Conservation (phyloP, 257 asterid species). For the Nicotiana paniculata region DNA sequence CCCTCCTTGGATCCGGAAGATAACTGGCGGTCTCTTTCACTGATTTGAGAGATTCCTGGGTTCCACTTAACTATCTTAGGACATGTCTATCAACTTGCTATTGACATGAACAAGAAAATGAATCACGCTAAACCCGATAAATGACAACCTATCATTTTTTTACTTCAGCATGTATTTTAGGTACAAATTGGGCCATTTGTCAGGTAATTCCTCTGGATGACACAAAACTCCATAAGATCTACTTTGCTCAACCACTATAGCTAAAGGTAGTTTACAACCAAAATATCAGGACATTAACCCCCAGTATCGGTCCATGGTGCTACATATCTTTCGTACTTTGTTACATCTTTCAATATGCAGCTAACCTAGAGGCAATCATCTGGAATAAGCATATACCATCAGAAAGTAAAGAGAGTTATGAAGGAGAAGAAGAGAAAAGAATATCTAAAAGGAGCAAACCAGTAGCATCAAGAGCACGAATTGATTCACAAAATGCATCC, state of each 20-base stretch:
- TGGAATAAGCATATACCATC: background rate
- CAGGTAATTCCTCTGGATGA: background rate
- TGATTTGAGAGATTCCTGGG: background rate
- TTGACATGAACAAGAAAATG: background rate
- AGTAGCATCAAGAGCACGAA: slow-evolving; percentile 97
- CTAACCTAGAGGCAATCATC: background rate
- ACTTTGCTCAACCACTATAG: background rate
- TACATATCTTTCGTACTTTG: background rate
- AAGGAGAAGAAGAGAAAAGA: slow-evolving; percentile 2
- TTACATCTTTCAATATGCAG: background rate
- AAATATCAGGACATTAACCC: background rate
- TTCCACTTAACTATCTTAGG: background rate
- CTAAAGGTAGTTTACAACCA: slow-evolving; percentile 1
- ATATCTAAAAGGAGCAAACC: slow-evolving; percentile 40
- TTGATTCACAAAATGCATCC: slow-evolving; percentile 90
- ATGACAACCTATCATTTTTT: background rate
- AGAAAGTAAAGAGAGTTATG: background rate
- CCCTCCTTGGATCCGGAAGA: background rate
- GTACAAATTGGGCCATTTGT: background rate
- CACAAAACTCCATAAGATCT: background rate
- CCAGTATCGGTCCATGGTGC: background rate
- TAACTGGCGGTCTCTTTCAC: background rate
- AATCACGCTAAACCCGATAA: background rate
- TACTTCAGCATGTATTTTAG: background rate
- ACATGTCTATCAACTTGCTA: background rate